Evolutionary conservation across 2,329 filamentous ascomycete genomes (phyloP), one percentile per base, ranked within the genome.

Genomic region (Aspergillus pseudotamarii): DNA sequence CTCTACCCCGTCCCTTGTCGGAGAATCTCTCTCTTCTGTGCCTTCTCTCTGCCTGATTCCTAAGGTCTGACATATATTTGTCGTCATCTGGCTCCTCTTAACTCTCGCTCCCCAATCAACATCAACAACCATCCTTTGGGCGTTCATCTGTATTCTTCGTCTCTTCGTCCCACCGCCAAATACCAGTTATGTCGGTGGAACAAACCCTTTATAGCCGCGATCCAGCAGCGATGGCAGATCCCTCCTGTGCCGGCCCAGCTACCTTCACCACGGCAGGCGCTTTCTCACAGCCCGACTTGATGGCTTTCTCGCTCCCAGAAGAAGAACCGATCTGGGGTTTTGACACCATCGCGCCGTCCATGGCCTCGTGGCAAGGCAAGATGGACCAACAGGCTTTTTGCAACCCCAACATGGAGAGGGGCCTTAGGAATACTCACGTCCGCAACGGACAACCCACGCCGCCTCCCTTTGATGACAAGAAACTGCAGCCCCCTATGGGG

Each of bases 361-460:
- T 51, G 48, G 26, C 48, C 28, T 51, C 48, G 0, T 51, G 48
- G 48, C 48, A 32, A 11, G 12, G 21, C 48, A 51, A 51, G 46
- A n/a, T 50, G 23, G 46, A 50, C 8, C 46, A 19, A 28, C 46
- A 28, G 46, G 19, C 23, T 16, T 50, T 50, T 50, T 28, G 26
- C 48, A 30, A 30, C 19, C 48, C 28, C 8, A 32, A n/a, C 11
- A n/a, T 51, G 28, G 48, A 51, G 16, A 14, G 19, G 26, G 46
- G 23, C 26, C 19, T 76, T 16, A 77, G 74, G 57, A 73, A 75
- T 58, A 64, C 74, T 28, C 76, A 73, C n/a, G 73, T 78, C n/a
- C 72, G 74, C 46, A 77, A 78, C 59, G 76, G 76, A 21, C 76
- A 78, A 38, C 75, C 76, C 10, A 78, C 76, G 2, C 76, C 76